Conservation (phyloP, 2,329 filamentous ascomycete genomes). For the Fusarium protoensiforme region DNA sequence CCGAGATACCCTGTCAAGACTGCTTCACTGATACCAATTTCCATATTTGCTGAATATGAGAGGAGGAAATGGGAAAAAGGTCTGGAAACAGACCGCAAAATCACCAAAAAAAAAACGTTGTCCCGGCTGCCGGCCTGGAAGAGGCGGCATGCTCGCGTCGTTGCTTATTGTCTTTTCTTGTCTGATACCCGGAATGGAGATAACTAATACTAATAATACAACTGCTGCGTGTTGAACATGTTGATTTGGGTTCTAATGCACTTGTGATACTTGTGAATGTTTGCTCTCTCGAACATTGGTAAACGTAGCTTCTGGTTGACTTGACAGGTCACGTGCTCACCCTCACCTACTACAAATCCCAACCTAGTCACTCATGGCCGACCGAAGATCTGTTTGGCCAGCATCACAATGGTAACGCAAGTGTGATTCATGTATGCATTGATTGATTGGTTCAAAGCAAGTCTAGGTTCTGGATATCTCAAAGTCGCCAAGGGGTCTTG, state of each 20-base stretch:
- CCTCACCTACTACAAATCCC: neutral
- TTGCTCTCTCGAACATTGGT: neutral
- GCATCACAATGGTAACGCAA: neutral
- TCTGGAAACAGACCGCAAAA: slow-evolving; percentile 30
- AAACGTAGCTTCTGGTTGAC: neutral
- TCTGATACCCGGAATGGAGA: slow-evolving; percentile 55
- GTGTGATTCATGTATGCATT: neutral
- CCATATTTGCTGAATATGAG: slow-evolving; percentile 43
- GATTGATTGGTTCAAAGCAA: neutral
- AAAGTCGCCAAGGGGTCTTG: neutral
- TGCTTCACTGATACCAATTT: slow-evolving; percentile 59
- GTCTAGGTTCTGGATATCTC: neutral
- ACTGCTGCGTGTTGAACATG: slow-evolving; percentile 49
- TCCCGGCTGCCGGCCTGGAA: slow-evolving; percentile 27
- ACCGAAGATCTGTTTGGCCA: neutral
- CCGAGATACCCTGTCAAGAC: slow-evolving; percentile 67
- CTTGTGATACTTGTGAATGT: neutral
- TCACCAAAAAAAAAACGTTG: slow-evolving; percentile 31
- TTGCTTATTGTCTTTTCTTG: slow-evolving; percentile 46
- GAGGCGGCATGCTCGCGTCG: slow-evolving; percentile 34
- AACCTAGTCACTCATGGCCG: neutral
- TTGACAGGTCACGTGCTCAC: neutral
- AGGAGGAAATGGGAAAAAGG: slow-evolving; percentile 34
- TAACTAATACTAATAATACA: slow-evolving; percentile 60
- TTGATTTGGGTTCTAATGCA: neutral